Evolutionary conservation across 768 basidiomycete genomes (phyloP).

Genomic region (Termitomyces sp.): DNA sequence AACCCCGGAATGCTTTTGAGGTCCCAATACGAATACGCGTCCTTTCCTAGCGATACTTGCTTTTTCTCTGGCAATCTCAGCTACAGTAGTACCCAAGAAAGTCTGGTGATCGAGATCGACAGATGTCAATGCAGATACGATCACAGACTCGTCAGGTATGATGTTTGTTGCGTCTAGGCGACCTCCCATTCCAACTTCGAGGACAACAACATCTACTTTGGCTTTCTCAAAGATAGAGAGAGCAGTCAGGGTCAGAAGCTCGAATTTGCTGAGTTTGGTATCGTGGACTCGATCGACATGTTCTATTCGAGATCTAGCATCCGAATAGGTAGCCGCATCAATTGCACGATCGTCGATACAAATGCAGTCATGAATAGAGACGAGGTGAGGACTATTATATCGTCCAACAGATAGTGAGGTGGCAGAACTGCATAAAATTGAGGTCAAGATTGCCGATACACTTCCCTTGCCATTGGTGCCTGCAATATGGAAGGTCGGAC

Average conservation of each 20-base stretch:
- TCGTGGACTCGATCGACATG: constrained; percentile 34
- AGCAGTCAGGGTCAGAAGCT: constrained; percentile 80
- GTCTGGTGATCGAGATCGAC: constrained; percentile 93
- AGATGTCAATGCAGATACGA: constrained; percentile 77
- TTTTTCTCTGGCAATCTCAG: constrained; percentile 77
- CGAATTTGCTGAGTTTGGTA: constrained; percentile 66
- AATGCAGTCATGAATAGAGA: constrained; percentile 74
- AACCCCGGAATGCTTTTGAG: constrained; percentile 51
- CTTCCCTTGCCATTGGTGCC: constrained; percentile 99
- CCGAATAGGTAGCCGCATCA: constrained; percentile 37
- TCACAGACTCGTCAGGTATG: constrained; percentile 60
- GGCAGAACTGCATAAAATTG: constrained; percentile 55
- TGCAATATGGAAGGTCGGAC: constrained; percentile 86
- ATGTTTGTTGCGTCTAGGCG: constrained; percentile 90
- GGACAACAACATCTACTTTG: constrained; percentile 72
- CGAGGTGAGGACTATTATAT: constrained; percentile 91
- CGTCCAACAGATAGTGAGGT: constrained; percentile 64
- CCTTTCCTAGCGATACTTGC: constrained; percentile 68
- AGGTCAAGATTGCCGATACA: constrained; percentile 77
- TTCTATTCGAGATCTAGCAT: constrained; percentile 43
- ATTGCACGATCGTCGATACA: constrained; percentile 57
- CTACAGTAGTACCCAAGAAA: constrained; percentile 76
- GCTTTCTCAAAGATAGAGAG: constrained; percentile 66
- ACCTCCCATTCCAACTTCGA: constrained; percentile 97
- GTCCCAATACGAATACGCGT: constrained; percentile 61